Base-by-base conservation (phyloP, 2,329 filamentous ascomycete genomes). In the Alternaria conjuncta region DNA sequence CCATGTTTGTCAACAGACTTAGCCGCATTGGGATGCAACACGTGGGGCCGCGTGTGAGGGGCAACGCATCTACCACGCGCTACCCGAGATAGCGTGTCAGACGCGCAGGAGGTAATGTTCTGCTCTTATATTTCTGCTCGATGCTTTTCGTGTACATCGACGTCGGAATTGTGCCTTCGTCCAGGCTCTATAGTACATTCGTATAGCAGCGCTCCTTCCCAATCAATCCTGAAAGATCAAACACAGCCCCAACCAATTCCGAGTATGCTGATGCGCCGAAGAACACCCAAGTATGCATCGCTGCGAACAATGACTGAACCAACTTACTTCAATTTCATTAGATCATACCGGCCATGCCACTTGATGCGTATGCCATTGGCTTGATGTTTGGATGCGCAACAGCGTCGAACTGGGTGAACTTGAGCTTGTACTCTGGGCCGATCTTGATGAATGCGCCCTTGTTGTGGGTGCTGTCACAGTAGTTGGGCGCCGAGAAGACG, bases 361-460 rank as follows among this genome's bases (percentile, higher is more conserved):
- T 94, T 77, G 93, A 90, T 53, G 92, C 93, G 79, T 97, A 97
- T 5, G 93, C 88, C 88, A 99, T 99, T 13, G 96, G 95, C 80
- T 92, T 93, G 79, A 99, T 96, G 75, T 96, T 88, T 12, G 96
- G 96, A 84, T 99, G 96, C 66, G 94, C 94, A 57, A 99, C 96
- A 8, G 96, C 96, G 73, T 98, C 94, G 72, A 99, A 99, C 78
- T 97, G 91, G 79, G 96, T 88, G 83, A 92, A 99, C 41, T 93
- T 85, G 73, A 98, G 90, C 85, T 97, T 96, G 79, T 96, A 93
- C 66, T 97, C 92, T 15, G 92, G 88, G 30, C 92, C 92, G 69
- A 99, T 91, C 82, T 99, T 98, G 87, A 99, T 99, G 81, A 96
- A 99, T 18, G 96, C 96, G 68, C 96, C 96, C 84, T 94, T 96